Conservation (phyloP, 495 filamentous ascomycete species). For the Neurospora discreta region DNA sequence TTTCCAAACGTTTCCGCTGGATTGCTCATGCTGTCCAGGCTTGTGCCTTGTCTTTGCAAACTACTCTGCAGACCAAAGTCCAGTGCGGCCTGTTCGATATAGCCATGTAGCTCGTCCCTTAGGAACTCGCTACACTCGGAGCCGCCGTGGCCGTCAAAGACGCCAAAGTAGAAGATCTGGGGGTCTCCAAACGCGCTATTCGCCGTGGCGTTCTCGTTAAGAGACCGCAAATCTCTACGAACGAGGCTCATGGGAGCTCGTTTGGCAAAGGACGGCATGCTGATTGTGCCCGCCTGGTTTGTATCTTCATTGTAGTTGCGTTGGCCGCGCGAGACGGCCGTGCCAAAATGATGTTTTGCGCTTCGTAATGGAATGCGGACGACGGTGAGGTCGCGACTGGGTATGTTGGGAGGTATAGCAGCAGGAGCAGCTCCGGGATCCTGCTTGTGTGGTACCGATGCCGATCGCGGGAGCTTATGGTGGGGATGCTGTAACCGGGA, state of each 20-base stretch:
- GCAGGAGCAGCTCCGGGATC: constrained; percentile 43
- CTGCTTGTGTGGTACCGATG: constrained; percentile 66
- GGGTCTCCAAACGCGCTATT: constrained; percentile 75
- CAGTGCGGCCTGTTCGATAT: constrained; percentile 68
- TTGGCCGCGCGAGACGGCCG: constrained; percentile 63
- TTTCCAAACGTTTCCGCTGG: constrained; percentile 4
- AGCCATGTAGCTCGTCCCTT: constrained; percentile 72
- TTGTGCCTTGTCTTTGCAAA: constrained; percentile 30
- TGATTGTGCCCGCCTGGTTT: constrained; percentile 88
- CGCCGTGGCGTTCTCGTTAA: constrained; percentile 48
- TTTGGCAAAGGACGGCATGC: constrained; percentile 85
- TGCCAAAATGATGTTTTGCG: constrained; percentile 94
- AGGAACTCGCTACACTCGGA: constrained; percentile 80
- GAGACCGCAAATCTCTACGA: constrained; percentile 26
- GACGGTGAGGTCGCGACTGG: constrained; percentile 76
- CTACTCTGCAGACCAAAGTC: constrained; percentile 67
- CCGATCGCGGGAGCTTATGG: constrained; percentile 75
- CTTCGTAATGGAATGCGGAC: constrained; percentile 91
- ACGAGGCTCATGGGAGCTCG: constrained; percentile 60
- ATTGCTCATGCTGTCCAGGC: not conserved
- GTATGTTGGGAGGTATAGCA: constrained; percentile 42
- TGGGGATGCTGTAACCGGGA: constrained; percentile 49
- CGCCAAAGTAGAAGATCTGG: constrained; percentile 91
- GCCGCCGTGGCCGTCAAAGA: constrained; percentile 95
- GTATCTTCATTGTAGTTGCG: constrained; percentile 86